A percentile compares a stretch with the other conserved stretches of the same genome.
These are phyloP conservation scores for Benincasa hispida DNA, from an alignment of 306 rosid species.

Conservation along the genomic window DNA sequence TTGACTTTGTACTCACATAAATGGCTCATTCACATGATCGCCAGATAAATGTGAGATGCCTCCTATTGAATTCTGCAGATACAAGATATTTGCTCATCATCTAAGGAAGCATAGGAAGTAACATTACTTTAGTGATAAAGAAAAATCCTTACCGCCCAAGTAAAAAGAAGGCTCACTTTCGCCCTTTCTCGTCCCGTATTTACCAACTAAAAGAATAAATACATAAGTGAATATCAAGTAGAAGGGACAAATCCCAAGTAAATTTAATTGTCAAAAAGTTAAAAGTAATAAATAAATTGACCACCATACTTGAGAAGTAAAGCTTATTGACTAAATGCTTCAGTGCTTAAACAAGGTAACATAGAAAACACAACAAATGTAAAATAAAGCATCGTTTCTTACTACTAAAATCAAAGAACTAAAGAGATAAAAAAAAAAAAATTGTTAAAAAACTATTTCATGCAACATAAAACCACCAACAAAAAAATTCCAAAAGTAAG, in stretches of 20 bases:
- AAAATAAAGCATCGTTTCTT: neutral
- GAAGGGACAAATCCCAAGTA: slow-evolving; percentile 18
- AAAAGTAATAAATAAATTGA: neutral
- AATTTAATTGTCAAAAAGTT: slow-evolving; percentile 8
- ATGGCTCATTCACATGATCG: slow-evolving; percentile 85
- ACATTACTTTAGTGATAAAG: neutral
- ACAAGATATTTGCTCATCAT: slow-evolving; percentile 18
- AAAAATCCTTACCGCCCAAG: slow-evolving; percentile 83
- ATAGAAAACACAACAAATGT: neutral
- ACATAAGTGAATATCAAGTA: neutral
- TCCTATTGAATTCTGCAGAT: slow-evolving; percentile 86
- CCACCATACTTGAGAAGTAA: neutral
- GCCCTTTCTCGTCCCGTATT: slow-evolving; percentile 97
- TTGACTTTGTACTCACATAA: slow-evolving; percentile 40
- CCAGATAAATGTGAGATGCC: slow-evolving; percentile 84
- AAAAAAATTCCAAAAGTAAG: neutral
- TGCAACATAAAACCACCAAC: neutral
- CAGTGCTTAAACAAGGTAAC: neutral
- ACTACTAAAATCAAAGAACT: neutral
- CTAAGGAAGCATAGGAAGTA: slow-evolving; percentile 5
- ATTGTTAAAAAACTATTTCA: neutral
- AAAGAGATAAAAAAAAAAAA: neutral
- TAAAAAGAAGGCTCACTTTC: slow-evolving; percentile 91
- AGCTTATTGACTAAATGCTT: neutral
- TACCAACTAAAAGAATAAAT: slow-evolving; percentile 45